Base-by-base conservation (phyloP, 139 green algal genomes). In the Desmodesmus armatus region DNA sequence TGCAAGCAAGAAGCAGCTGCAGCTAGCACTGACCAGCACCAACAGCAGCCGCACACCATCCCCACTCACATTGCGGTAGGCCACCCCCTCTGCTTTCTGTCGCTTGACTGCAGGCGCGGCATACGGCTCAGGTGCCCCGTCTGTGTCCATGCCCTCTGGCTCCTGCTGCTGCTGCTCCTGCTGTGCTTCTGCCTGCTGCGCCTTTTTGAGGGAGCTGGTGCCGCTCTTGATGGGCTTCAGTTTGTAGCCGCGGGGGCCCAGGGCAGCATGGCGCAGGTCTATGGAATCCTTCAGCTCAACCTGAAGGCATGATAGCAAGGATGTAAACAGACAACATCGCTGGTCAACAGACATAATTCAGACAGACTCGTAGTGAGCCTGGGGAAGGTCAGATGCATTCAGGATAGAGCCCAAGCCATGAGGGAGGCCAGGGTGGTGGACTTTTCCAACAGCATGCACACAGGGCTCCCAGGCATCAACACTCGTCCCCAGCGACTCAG, bases 191-290 rank as follows among this genome's bases (percentile, higher is more conserved):
- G 79, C 82, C 33, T 25, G 31, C 4, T 35, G 53, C 37, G 41
- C 25, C 73, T 69, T 74, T 1, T 74, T 79, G 39, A 51, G 23
- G 15, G 53, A 63, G 51, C 40, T 85, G n/a, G 83, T 85, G 44
- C 69, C 41, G 11, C 2, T 73, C 62, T 85, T 88, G 11, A 83
- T 35, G 7, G 83, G 74, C 43, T 76, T 84, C 4, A 87, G 43
- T 60, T 90, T 90, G 77, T 86, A 90, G 23, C 87, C 87, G n/a
- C 86, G 80, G 3, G 87, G 87, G 0, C 87, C 87, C 35, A 90
- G 27, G 7, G 60, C 60, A n/a, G 82, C 82, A 39, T 80, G 37
- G 25, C 83, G 72, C 44, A 87, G 44, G 41, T 87, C 83, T 13
- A 87, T 23, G n/a, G 80, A 5, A 25, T 76, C 70, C 17, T 76